Conservation (phyloP, 768 basidiomycete species). For the Amanita pallidorosea region DNA sequence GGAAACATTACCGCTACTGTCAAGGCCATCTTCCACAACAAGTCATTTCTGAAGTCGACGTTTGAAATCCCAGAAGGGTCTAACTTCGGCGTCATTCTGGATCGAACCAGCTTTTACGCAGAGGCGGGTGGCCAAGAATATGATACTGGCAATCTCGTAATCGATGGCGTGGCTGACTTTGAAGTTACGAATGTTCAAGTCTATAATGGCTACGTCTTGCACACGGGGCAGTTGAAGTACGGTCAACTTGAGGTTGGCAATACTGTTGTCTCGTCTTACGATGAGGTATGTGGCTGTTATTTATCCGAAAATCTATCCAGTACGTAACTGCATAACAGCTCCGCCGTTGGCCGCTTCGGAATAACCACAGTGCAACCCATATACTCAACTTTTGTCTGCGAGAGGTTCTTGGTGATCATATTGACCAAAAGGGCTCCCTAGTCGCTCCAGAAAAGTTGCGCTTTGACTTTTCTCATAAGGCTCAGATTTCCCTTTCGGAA, state of each 20-base stretch:
- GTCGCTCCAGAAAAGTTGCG: conserved; percentile 94
- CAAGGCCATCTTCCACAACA: conserved; percentile 79
- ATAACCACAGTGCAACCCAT: conserved; percentile 98
- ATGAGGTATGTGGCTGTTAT: conserved; percentile 49
- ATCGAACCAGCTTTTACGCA: conserved; percentile 93
- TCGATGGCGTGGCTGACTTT: conserved; percentile 88
- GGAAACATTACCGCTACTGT: conserved; percentile 70
- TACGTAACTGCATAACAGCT: conserved; percentile 32
- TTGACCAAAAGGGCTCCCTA: conserved; percentile 96
- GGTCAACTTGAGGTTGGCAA: conserved; percentile 72
- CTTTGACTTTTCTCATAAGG: conserved; percentile 98
- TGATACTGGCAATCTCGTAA: conserved; percentile 90
- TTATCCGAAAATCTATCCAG: background rate
- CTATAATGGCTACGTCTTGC: conserved; percentile 92
- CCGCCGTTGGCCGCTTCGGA: conserved; percentile 90
- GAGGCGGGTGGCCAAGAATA: conserved; percentile 97
- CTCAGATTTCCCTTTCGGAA: conserved; percentile 68
- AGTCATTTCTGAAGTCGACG: conserved; percentile 64
- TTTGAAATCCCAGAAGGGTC: conserved; percentile 49
- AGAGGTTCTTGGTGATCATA: conserved; percentile 92
- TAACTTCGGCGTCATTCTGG: conserved; percentile 78
- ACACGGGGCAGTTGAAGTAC: conserved; percentile 85
- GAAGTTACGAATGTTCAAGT: conserved; percentile 89
- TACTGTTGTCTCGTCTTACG: conserved; percentile 81
- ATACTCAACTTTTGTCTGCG: conserved; percentile 92